These are phyloP conservation scores for Scedosporium boydii DNA, from an alignment of 2,329 filamentous ascomycete species.

Conservation along the genomic window DNA sequence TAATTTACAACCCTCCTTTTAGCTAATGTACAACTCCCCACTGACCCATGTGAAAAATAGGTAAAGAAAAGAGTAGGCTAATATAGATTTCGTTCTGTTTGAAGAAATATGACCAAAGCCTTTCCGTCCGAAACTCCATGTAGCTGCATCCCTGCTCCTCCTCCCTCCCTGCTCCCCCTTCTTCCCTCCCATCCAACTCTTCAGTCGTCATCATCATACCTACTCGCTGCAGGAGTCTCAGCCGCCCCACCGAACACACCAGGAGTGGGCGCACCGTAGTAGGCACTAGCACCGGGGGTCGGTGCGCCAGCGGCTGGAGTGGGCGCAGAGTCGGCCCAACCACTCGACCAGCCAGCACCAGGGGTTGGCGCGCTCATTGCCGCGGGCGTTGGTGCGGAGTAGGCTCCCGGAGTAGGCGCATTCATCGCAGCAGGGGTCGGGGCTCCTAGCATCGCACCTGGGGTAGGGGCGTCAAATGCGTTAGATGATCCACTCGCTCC, in stretches of 20 bases:
- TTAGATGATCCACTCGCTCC: constrained; percentile 33
- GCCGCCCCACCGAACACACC: constrained; percentile 47
- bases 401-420: constrained; percentile 64
- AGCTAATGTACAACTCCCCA: too few species aligned
- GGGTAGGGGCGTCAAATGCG: constrained; percentile 62
- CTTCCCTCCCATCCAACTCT: neutral
- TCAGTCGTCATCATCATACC: constrained; percentile 43
- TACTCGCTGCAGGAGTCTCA: constrained; percentile 53
- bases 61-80: neutral
- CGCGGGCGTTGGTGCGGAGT: constrained; percentile 54
- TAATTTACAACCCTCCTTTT: too few species aligned
- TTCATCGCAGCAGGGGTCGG: constrained; percentile 53
- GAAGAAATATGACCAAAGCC: neutral
- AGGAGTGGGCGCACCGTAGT: constrained; percentile 55
- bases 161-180: neutral
- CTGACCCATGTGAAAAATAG: too few species aligned
- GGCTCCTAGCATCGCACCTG: constrained; percentile 46
- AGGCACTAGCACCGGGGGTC: constrained; percentile 59
- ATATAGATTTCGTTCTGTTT: neutral
- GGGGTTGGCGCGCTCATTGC: constrained; percentile 59
- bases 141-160: neutral
- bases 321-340: constrained; percentile 56
- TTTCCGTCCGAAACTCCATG: constrained; percentile 4
- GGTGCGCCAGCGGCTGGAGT: constrained; percentile 58
- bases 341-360: constrained; percentile 50